These are phyloP conservation scores for Fusarium tupiense DNA, from an alignment of 2,329 filamentous ascomycete genomes.

Conservation along the genomic window DNA sequence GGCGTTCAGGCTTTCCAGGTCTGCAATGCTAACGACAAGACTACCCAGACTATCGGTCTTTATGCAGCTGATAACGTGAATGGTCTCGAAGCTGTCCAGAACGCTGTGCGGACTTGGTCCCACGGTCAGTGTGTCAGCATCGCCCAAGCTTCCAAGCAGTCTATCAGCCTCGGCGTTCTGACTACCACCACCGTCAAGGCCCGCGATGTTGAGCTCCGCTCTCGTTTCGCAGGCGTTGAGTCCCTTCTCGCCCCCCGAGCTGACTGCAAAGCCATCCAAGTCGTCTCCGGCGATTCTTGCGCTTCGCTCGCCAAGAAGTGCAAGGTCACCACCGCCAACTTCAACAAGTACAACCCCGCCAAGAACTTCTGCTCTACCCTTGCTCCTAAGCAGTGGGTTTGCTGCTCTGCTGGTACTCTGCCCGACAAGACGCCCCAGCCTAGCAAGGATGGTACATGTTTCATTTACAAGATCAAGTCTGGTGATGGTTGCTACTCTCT, in stretches of 20 bases:
- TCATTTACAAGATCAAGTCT: conserved; percentile 43
- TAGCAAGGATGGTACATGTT: conserved; percentile 49
- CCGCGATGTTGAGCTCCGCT: conserved; percentile 27
- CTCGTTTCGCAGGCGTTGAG: conserved; percentile 26
- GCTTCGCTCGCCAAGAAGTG: conserved; percentile 50
- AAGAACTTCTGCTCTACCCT: conserved; percentile 49
- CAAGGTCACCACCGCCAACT: conserved; percentile 50
- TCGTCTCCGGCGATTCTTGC: conserved; percentile 51
- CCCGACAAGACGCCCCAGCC: conserved; percentile 49
- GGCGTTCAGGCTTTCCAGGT: conserved; percentile 34
- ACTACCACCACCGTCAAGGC: conserved; percentile 21
- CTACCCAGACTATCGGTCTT: conserved; percentile 30
- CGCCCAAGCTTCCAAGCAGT: background rate
- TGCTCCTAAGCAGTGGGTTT: conserved; percentile 47
- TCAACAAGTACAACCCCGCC: conserved; percentile 51
- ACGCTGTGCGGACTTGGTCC: conserved; percentile 33
- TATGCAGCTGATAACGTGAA: conserved; percentile 31
- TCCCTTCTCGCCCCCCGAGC: conserved; percentile 30
- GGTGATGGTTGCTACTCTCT: conserved; percentile 49
- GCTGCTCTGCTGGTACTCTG: conserved; percentile 49
- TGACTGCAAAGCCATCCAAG: conserved; percentile 42
- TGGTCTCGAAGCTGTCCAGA: conserved; percentile 22
- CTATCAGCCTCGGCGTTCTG: conserved; percentile 28
- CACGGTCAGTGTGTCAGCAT: conserved; percentile 34
- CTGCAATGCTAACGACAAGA: conserved; percentile 33